Base-by-base conservation (phyloP, 192 early-diverging fungal genomes). In the Coemansia sp. region DNA sequence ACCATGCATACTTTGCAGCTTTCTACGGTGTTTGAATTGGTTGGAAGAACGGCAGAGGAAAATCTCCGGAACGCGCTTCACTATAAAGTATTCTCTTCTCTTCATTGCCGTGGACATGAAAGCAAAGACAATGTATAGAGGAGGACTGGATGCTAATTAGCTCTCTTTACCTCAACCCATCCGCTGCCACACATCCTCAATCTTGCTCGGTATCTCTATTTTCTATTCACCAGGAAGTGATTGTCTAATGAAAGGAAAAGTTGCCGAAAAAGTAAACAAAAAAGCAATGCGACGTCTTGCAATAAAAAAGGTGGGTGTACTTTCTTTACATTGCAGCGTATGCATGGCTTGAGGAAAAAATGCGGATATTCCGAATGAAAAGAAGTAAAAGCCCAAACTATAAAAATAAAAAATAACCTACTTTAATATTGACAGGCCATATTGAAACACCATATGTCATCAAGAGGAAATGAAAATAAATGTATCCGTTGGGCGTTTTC, bases 301-400 rank as follows among this genome's bases (percentile, higher is more conserved):
- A 26, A 26, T 26, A 26, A 26, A 26, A 26, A 26, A 49, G 47
- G 16, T n/a, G 15, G 15, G 15, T n/a, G n/a, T n/a, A 48, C 11
- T n/a, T 5, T 49, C 16, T 49, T 49, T 49, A 16, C 16, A 6
- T 16, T 49, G 12, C 18, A 6, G 15, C 47, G 15, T n/a, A 49
- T 49, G 47, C 47, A 49, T 49, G 47, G 47, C 47, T 49, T 49
- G 47, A 49, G 18, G 47, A 49, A n/a, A 6, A n/a, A n/a, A n/a
- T n/a, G 47, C 16, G 47, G 47, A 18, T 49, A 49, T 7, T 49
- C 47, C n/a, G 47, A 16, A 18, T 49, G 47, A 49, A 6, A 16
- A 49, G 47, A 49, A 11, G n/a, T 49, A 49, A 49, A 49, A 49
- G 16, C 47, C 16, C n/a, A 4, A 49, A 18, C 16, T 18, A 49